Base-by-base conservation (phyloP, 2,329 filamentous ascomycete genomes). In the Aspergillus pseudoglaucus region DNA sequence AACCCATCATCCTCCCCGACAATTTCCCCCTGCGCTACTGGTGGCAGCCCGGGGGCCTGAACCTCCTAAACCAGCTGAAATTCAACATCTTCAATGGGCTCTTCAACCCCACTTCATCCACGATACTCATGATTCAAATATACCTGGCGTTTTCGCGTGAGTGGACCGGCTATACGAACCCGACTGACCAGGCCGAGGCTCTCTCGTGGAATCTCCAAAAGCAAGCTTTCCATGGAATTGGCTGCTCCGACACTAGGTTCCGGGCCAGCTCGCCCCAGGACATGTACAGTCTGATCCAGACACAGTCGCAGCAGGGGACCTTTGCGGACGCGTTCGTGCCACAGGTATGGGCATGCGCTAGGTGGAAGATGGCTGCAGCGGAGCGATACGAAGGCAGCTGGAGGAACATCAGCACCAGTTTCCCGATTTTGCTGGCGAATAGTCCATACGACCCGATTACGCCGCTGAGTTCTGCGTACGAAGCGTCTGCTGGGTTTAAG, bases 341-440 rank as follows among this genome's bases (percentile, higher is more conserved):
- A 44, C 23, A 40, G 6, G 25, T 27, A 9, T 12, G 25, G 25
- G 25, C 7, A 27, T 60, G 50, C 39, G 45, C 55, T 1, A 45
- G 44, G 27, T 62, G 59, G 59, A 48, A 50, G 37, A 47, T 58
- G n/a, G 45, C 54, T 1, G 50, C 59, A 12, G 55, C 59, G 23
- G 58, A 61, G 42, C 51, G 51, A 10, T 60, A 59, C 40, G 38
- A 43, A 18, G 60, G 60, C 8, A 46, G 55, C 8, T 63, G 61
- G 45, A 30, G 25, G 25, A 41, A 59, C 4, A 52, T 53, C 8
- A 53, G 52, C 32, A 59, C 58, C 7, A 57, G 54, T 47, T 52
- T 52, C 38, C 62, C 61, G 1, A 46, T 62, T 15, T 48, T 64
- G 15, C 50, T 59, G 40, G 48, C 62, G n/a, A 59, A 59, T 14